Evolutionary conservation across 106 monocot genomes (phyloP), one percentile per base, ranked within the genome.

Genomic region (Acorus calamus): DNA sequence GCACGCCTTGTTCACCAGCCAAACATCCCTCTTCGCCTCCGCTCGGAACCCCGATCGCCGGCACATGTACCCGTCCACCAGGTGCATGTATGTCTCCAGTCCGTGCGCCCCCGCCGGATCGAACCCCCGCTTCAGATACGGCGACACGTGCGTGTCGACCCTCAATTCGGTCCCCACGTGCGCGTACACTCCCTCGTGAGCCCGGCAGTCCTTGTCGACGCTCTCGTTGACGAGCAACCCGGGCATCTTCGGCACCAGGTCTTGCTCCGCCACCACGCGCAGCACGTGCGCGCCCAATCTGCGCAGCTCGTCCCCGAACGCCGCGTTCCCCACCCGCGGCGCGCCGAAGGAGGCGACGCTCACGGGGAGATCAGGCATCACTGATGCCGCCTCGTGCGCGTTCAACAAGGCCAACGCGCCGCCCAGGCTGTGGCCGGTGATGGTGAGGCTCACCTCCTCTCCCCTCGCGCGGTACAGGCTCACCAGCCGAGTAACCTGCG

Each of bases 351-450:
- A 75, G 46, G 85, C 71, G 3, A 78, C 89, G 47, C 59, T 78
- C 6, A 89, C 75, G 2, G 76, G 64, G 2, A 77, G 50, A 4
- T 65, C 69, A 2, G 77, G 77, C 10, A 84, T 56, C 6, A 61
- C 5, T 0, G 70, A 51, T 44, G 75, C 76, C 7, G 79, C 78
- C 53, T 89, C 89, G 59, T 75, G 68, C 9, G 89, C 89, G 46
- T 76, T 85, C 55, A 85, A 77, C 42, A 79, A 67, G 0, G 89
- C 79, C 3, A 89, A 75, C 11, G 89, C 89, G 7, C 85, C 89
- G 55, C 89, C 89, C 10, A 85, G 85, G 67, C 89, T 85, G 71
- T 89, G 89, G 3, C 89, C 89, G 9, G 89, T 80, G 65, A 89
- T 52, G 2, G 89, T 89, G 5, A 89, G 54, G 72, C 74, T 77